Percentiles rank a stretch among this genome's conserved stretches.
These are phyloP conservation scores for Apostasia ramifera DNA, from an alignment of 106 monocot genomes.

Conservation along the genomic window DNA sequence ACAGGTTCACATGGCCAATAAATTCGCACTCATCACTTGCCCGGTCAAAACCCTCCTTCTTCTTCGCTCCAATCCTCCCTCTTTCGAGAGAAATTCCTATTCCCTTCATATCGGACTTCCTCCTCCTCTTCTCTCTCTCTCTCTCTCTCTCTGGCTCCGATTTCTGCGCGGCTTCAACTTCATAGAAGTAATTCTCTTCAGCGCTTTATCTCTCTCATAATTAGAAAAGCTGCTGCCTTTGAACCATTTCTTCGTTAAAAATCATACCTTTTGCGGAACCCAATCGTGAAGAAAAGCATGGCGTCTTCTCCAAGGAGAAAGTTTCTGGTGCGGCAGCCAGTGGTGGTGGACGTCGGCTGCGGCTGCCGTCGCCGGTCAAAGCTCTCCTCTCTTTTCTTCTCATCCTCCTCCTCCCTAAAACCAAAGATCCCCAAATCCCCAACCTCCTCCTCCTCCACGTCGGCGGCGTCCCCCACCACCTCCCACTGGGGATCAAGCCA, in stretches of 20 bases:
- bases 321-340: slow-evolving; percentile 10
- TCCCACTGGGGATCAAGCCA: not conserved
- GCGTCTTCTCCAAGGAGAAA: not conserved
- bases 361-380: slow-evolving; percentile 21
- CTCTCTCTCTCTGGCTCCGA: not conserved
- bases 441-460: slow-evolving; percentile 7
- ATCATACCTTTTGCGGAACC: not conserved
- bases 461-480: slow-evolving; percentile 7
- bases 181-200: not conserved
- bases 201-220: not conserved
- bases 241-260: not conserved
- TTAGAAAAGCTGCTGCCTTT: not conserved
- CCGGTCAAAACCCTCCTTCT: too few relatives aligned
- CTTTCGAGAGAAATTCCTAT: too few relatives aligned
- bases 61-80: too few relatives aligned
- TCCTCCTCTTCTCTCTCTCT: not conserved
- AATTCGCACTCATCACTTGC: too few relatives aligned
- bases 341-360: slow-evolving; percentile 28
- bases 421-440: not conserved
- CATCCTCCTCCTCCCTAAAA: not conserved
- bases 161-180: not conserved
- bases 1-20: too few relatives aligned
- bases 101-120: not conserved
- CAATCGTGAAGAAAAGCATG: not conserved
- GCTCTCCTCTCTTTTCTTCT: slow-evolving; percentile 18